Evolutionary conservation across 176 grass and related monocot genomes (phyloP), one percentile per base, ranked within the genome.

Genomic region (Oryza brachyantha): DNA sequence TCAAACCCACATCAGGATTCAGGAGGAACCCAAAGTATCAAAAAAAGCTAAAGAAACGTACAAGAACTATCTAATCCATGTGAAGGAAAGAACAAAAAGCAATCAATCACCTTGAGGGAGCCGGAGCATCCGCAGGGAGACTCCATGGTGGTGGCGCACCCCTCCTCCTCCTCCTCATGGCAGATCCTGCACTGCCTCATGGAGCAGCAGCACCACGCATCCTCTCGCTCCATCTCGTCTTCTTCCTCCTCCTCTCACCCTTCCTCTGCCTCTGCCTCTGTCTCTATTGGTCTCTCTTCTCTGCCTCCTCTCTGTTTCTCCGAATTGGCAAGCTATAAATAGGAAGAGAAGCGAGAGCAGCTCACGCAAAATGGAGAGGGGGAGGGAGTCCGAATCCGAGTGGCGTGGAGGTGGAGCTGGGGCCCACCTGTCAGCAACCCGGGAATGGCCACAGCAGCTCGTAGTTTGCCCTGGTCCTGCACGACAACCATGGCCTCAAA

Each of bases 91-190:
- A 43, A 43, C 1, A 11, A 3, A 55, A 55, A 2, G 22, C n/a
- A 22, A n/a, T 14, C 7, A 55, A 57, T 5, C 79, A 92, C 93
- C 93, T 90, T 88, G 48, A 97, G 87, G 78, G 93, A 92, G 35
- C 93, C 93, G 4, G 85, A 97, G 84, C 93, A 97, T 14, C 79
- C 84, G 29, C 93, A 97, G 16, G 93, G 93, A 46, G 93, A 92
- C 82, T 97, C 93, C 93, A 97, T 92, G 75, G 0, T 40, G 0
- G 82, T 54, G n/a, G n/a, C n/a, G 64, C 82, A 62, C 10, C 72
- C 36, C 26, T 84, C 79, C 14, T 78, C 78, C 87, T 93, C 93
- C 77, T 93, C 91, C 58, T 96, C 93, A 26, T 93, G 93, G 80
- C 93, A 97, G 76, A 97, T 97, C 68, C 90, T 93, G 62, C 93